Conservation (phyloP, 495 filamentous ascomycete genomes). For the Penicillium samsonianum region DNA sequence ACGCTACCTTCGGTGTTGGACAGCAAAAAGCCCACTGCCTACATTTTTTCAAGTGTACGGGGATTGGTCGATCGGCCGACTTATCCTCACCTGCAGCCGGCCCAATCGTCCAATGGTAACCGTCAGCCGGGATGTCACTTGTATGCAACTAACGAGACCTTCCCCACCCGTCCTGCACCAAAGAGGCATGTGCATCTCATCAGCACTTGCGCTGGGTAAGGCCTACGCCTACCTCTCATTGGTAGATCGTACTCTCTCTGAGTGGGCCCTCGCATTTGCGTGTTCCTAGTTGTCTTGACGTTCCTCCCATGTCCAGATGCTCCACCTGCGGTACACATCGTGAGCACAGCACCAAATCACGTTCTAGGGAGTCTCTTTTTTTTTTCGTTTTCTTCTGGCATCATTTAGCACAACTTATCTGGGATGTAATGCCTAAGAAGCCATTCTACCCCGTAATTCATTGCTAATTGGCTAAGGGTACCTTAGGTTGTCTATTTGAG, state of each 20-base stretch:
- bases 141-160: constrained; percentile 39
- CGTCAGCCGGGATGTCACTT: constrained; percentile 25
- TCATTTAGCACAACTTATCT: background rate
- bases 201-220: constrained; percentile 14
- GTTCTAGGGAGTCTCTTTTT: background rate
- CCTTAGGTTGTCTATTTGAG: background rate
- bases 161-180: constrained; percentile 24
- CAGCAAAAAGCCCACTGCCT: constrained; percentile 32
- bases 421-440: background rate
- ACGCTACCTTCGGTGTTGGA: constrained; percentile 29
- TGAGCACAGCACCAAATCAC: background rate
- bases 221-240: constrained; percentile 20
- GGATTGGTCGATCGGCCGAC: constrained; percentile 38
- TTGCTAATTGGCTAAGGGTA: background rate
- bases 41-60: constrained; percentile 16
- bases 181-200: constrained; percentile 23
- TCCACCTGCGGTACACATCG: constrained; percentile 8
- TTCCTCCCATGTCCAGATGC: constrained; percentile 7
- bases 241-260: constrained; percentile 24
- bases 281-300: constrained; percentile 28
- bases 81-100: constrained; percentile 33
- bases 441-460: background rate
- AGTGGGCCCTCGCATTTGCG: constrained; percentile 37
- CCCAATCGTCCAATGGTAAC: constrained; percentile 34
- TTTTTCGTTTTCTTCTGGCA: background rate